Conservation (phyloP, 1,139 yeast species). For the Williopsis jadinii region DNA sequence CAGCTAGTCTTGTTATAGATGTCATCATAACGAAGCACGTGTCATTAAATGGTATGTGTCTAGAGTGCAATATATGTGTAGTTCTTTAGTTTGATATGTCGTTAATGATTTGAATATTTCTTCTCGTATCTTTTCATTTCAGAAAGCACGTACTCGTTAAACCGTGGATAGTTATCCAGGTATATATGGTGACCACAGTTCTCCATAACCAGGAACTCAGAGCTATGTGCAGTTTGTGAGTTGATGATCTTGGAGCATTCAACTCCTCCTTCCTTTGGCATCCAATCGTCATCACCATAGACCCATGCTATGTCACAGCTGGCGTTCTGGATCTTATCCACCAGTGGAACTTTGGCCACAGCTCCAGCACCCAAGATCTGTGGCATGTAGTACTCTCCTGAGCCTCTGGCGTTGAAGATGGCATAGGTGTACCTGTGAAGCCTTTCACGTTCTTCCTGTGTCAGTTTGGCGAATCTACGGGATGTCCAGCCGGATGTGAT, state of each 20-base stretch:
- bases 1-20: conserved; percentile 51
- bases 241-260: conserved; percentile 25
- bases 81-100: neutral
- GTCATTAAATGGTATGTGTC: neutral
- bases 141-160: conserved; percentile 41
- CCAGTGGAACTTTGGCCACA: conserved; percentile 56
- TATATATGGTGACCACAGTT: conserved; percentile 69
- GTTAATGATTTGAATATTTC: neutral
- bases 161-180: conserved; percentile 47
- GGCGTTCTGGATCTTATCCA: conserved; percentile 41
- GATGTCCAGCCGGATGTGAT: conserved; percentile 75
- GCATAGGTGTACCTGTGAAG: conserved; percentile 64
- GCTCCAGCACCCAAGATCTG: conserved; percentile 71
- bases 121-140: conserved; percentile 32
- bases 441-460: conserved; percentile 32
- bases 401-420: conserved; percentile 64
- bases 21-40: neutral
- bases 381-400: conserved; percentile 71
- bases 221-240: conserved; percentile 11
- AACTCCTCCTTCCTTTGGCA: conserved; percentile 31
- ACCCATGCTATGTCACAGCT: conserved; percentile 56
- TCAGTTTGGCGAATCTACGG: conserved; percentile 51
- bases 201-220: conserved; percentile 38
- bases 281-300: conserved; percentile 76
- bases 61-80: neutral